Conservation (phyloP, 2,329 filamentous ascomycete genomes). For the Didymella arachidicola region DNA sequence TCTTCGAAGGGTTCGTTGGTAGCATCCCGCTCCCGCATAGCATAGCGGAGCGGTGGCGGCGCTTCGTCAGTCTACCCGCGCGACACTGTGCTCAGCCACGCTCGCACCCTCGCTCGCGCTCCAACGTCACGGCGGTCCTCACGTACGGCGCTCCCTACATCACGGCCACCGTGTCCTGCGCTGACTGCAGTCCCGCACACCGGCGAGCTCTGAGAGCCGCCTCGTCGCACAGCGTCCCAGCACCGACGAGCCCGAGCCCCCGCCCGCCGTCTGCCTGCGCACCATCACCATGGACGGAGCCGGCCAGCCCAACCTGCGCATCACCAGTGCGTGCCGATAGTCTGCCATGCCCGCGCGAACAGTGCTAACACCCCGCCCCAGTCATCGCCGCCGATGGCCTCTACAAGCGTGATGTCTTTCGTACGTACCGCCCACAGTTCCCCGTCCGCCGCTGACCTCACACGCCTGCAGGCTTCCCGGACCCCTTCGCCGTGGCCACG, state of each 20-base stretch:
- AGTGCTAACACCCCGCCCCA: constrained; percentile 53
- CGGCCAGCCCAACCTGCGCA: constrained; percentile 79
- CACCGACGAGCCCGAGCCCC: background rate
- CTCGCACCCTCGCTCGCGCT: constrained; percentile 30
- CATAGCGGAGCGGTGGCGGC: constrained; percentile 22
- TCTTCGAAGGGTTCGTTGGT: constrained; percentile 3
- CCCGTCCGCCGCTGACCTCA: constrained; percentile 2
- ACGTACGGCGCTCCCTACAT: too few relatives aligned
- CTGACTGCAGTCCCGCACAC: constrained; percentile 16
- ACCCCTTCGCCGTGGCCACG: constrained; percentile 96
- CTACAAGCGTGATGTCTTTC: constrained; percentile 99
- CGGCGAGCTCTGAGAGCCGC: constrained; percentile 47
- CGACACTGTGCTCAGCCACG: constrained; percentile 44
- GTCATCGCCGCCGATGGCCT: constrained; percentile 98
- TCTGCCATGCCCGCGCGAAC: constrained; percentile 6
- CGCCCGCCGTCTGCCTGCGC: constrained; percentile 9
- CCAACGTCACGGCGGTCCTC: background rate
- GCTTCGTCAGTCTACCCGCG: constrained; percentile 26
- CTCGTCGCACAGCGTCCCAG: constrained; percentile 9
- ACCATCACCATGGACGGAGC: constrained; percentile 57
- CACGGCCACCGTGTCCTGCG: background rate
- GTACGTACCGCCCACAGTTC: constrained; percentile 64
- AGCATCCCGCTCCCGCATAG: constrained; percentile 13
- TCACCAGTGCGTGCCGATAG: constrained; percentile 75
- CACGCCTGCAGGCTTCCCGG: constrained; percentile 80